Evolutionary conservation across 2,329 filamentous ascomycete genomes (phyloP), one percentile per base, ranked within the genome.

Genomic region (Fusarium multiceps): DNA sequence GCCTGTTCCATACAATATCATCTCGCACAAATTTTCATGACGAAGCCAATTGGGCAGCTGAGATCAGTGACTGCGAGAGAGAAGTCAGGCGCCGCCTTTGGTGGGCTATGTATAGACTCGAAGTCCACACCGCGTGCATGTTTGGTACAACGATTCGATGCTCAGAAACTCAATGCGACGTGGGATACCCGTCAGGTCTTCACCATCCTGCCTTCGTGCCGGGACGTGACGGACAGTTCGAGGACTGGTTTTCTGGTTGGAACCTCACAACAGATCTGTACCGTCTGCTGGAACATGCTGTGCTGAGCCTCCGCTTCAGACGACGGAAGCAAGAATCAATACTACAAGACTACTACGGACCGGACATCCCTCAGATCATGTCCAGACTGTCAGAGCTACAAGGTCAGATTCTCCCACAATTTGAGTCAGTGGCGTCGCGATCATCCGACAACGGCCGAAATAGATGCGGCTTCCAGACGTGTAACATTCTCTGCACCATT

Each of bases 51-150:
- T 55, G 51, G 41, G 4, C 28, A 7, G 4, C 16, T 2, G 13
- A 43, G 16, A 42, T 59, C 2, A 53, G 13, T 12, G 13, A 11
- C 2, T 65, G 61, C 10, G 61, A 65, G 11, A 60, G 4, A n/a
- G 61, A 65, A 48, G 51, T 65, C 13, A 46, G 61, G n/a, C 61
- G 56, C 5, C 61, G 61, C 4, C 50, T 65, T 28, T 60, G 61
- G 61, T 65, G 61, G 56, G 57, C 50, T 25, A 60, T 65, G 50
- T 65, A 56, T 11, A 51, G 56, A 28, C 55, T 64, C 4, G 61
- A 65, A 9, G 56, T 60, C 14, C 61, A 65, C 20, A 48, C 46
- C 6, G 50, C 61, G 1, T 60, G 61, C 18, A 59, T 64, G 27
- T 59, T 64, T 11, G 56, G 61, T 2, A 49, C 46, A 7, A n/a